Evolutionary conservation across 2,329 filamentous ascomycete species (phyloP).

Genomic region (Didymella glomerata): DNA sequence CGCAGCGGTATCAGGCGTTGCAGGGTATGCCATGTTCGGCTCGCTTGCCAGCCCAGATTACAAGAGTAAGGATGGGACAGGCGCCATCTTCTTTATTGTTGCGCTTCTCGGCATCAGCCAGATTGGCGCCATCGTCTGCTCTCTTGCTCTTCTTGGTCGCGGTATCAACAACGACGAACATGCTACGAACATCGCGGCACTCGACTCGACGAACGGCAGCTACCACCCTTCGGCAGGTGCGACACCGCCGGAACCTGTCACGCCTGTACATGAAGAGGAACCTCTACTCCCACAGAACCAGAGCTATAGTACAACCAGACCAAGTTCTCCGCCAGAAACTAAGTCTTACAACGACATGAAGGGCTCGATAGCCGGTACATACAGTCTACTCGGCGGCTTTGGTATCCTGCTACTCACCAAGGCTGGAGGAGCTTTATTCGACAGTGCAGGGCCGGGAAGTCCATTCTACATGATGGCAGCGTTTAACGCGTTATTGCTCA

Average conservation of each 20-base stretch:
- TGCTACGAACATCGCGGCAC: slow-evolving; percentile 14
- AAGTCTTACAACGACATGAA: slow-evolving; percentile 70
- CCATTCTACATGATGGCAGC: slow-evolving; percentile 95
- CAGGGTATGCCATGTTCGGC: slow-evolving; percentile 80
- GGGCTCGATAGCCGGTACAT: slow-evolving; percentile 92
- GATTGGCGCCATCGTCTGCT: slow-evolving; percentile 96
- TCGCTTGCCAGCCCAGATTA: slow-evolving; percentile 80
- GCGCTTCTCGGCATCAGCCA: slow-evolving; percentile 88
- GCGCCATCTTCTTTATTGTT: slow-evolving; percentile 77
- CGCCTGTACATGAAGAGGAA: slow-evolving; percentile 40
- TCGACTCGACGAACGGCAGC: slow-evolving; percentile 27
- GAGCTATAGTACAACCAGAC: slow-evolving; percentile 27
- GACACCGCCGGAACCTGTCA: slow-evolving; percentile 42
- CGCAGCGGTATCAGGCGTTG: slow-evolving; percentile 75
- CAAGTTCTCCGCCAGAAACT: slow-evolving; percentile 15
- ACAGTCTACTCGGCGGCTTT: slow-evolving; percentile 87
- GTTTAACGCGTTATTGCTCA: slow-evolving; percentile 80
- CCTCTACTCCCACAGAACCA: slow-evolving; percentile 36
- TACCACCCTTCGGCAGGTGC: slow-evolving; percentile 46
- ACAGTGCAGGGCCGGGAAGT: slow-evolving; percentile 74
- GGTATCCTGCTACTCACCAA: slow-evolving; percentile 94
- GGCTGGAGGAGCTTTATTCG: slow-evolving; percentile 85
- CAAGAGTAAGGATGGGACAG: slow-evolving; percentile 71
- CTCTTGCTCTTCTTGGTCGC: slow-evolving; percentile 83
- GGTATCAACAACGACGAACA: slow-evolving; percentile 70